Percentiles rank a stretch among this genome's conserved stretches.
These are phyloP conservation scores for Coniosporium tulheliwenetii DNA, from an alignment of 2,329 filamentous ascomycete genomes.

Conservation along the genomic window DNA sequence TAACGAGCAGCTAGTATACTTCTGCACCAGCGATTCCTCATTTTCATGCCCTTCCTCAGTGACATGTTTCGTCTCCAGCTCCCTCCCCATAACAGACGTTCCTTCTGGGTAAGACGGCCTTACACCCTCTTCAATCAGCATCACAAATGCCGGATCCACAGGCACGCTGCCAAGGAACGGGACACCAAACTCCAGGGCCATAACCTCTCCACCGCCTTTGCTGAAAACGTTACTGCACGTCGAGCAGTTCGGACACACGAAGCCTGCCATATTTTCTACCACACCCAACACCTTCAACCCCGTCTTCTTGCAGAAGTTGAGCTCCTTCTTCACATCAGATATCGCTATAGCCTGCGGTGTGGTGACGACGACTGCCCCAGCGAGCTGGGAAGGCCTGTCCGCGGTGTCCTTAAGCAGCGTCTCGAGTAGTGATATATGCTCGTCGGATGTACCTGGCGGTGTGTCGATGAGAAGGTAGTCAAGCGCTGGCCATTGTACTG, in stretches of 20 bases:
- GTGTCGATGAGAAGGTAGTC: slow-evolving; percentile 94
- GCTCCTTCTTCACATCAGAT: slow-evolving; percentile 83
- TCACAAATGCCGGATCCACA: slow-evolving; percentile 83
- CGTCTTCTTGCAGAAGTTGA: slow-evolving; percentile 85
- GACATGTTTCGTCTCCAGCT: slow-evolving; percentile 17
- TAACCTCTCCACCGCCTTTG: slow-evolving; percentile 73
- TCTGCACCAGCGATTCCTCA: slow-evolving; percentile 43
- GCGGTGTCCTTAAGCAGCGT: slow-evolving; percentile 26
- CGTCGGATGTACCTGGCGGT: slow-evolving; percentile 87
- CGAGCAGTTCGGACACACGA: slow-evolving; percentile 58
- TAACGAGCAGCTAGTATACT: slow-evolving; percentile 58
- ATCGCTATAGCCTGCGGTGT: slow-evolving; percentile 91
- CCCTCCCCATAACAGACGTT: slow-evolving; percentile 43
- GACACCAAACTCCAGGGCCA: slow-evolving; percentile 76
- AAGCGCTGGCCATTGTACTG: slow-evolving; percentile 76
- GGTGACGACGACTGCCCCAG: slow-evolving; percentile 85
- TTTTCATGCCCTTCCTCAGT: slow-evolving; percentile 9
- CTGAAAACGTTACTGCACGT: slow-evolving; percentile 92
- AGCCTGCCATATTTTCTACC: slow-evolving; percentile 92
- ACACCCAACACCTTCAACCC: slow-evolving; percentile 69
- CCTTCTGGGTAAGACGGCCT: slow-evolving; percentile 53
- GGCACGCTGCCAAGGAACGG: slow-evolving; percentile 76
- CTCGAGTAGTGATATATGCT: slow-evolving; percentile 90
- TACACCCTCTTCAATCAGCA: slow-evolving; percentile 63
- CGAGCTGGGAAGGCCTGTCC: slow-evolving; percentile 45